These are phyloP conservation scores for Arabis alpina DNA, from an alignment of 345 rosid genomes.

Conservation along the genomic window DNA sequence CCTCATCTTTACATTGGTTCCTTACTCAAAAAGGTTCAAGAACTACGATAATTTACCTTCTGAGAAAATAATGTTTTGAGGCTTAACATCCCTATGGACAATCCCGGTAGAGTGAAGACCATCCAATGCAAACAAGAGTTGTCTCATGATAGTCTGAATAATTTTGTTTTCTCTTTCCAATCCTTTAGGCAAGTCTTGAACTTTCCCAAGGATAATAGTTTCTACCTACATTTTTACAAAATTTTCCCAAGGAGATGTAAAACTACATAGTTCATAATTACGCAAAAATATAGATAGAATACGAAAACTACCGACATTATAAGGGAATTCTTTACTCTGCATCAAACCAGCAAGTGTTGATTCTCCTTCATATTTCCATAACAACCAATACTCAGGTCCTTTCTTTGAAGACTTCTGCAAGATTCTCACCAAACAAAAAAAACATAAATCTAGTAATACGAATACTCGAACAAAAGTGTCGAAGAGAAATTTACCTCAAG, in stretches of 20 bases:
- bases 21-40: conserved; percentile 13
- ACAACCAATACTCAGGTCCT: conserved; percentile 84
- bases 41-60: conserved; percentile 65
- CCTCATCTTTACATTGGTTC: conserved; percentile 23
- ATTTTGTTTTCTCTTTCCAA: conserved; percentile 82
- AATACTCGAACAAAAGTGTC: background rate
- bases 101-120: conserved; percentile 98
- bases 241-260: conserved; percentile 20
- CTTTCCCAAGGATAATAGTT: conserved; percentile 80
- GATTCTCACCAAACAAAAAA: conserved; percentile 21
- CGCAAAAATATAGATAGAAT: background rate
- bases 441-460: background rate
- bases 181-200: conserved; percentile 78
- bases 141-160: conserved; percentile 89
- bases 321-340: conserved; percentile 90
- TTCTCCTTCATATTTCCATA: conserved; percentile 90
- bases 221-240: conserved; percentile 64
- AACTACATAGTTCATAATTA: background rate
- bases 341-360: conserved; percentile 81
- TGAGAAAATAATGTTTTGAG: conserved; percentile 90
- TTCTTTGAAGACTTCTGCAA: conserved; percentile 79
- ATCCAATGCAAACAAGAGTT: conserved; percentile 88
- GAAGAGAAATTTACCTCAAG: conserved; percentile 63
- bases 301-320: conserved; percentile 68
- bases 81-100: conserved; percentile 94